These are phyloP conservation scores for Bathelium albidoporum DNA, from an alignment of 495 filamentous ascomycete species.

Conservation along the genomic window DNA sequence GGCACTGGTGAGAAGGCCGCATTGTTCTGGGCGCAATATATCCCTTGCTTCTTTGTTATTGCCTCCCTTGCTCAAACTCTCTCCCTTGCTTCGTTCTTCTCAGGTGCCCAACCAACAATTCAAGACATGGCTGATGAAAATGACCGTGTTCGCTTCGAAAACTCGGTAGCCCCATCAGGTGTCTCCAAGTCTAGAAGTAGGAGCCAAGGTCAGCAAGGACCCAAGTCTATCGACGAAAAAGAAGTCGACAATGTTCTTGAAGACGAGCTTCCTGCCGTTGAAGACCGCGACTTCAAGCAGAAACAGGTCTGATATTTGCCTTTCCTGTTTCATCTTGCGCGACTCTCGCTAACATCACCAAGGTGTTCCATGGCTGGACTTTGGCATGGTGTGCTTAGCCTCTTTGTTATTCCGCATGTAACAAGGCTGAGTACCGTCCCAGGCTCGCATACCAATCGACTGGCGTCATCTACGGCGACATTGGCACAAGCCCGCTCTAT, in stretches of 20 bases:
- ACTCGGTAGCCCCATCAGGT: neutral
- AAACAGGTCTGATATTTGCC: constrained; percentile 16
- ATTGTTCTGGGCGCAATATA: neutral
- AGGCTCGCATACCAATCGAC: constrained; percentile 57
- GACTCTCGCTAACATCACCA: neutral
- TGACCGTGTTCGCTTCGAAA: constrained; percentile 2
- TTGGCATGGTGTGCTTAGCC: constrained; percentile 4
- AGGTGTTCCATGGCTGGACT: constrained; percentile 17
- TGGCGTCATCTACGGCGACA: constrained; percentile 69
- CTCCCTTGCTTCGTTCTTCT: neutral
- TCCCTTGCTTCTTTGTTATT: neutral
- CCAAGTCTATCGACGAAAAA: constrained; percentile 3
- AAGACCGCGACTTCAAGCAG: constrained; percentile 20
- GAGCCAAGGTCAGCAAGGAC: neutral
- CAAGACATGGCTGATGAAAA: constrained; percentile 3
- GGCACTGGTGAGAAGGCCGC: neutral
- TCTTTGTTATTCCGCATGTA: neutral
- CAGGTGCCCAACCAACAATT: neutral
- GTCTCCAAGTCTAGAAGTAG: neutral
- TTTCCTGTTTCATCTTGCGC: neutral
- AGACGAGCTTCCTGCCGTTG: constrained; percentile 22
- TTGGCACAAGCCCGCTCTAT: constrained; percentile 65
- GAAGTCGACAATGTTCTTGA: constrained; percentile 5
- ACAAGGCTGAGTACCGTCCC: neutral
- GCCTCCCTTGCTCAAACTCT: neutral